Base-by-base conservation (phyloP, 768 basidiomycete genomes). In the Suillus alpinus region DNA sequence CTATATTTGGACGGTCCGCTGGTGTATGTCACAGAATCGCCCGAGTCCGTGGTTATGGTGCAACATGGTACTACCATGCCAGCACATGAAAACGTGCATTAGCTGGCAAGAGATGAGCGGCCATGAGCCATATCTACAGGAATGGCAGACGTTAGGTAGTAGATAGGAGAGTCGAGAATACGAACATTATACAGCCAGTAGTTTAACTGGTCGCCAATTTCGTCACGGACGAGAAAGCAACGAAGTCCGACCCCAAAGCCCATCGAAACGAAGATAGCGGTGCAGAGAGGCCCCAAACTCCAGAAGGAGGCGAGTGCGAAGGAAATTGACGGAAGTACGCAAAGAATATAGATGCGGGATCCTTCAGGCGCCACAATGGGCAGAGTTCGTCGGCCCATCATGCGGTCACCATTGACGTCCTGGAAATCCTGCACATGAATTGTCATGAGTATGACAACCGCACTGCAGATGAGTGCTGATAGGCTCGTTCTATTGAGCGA, bases 381-480 rank as follows among this genome's bases (percentile, higher is more conserved):
- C 12, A 75, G 59, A 0, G 75, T 76, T 12, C 60, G 66, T 34
- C 74, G 67, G 8, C 75, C 74, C 18, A 67, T 59, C 29, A 59
- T 61, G 40, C 61, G 63, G 56, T 76, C 75, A 8, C 75, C 75
- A 10, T 68, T 64, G 26, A 65, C 67, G 34, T 76, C 75, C 8
- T 64, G 62, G 60, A 76, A 76, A 46, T 76, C 75, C 60, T 76
- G 72, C 0, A 73, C 72, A 36, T 78, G 75, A 13, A 77, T 76
- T 2, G 78, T 79, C 8, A 73, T 76, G 44, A 71, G 58, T 14
- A 77, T 68, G 14, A 77, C 69, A 8, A 68, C 49, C 0, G 69
- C 62, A 52, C 75, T 77, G 10, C 69, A 57, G 41, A 64, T 47
- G 36, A 76, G 60, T 2, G 73, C 62, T 26, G 62, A 36, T 6